A percentile compares a stretch with the other conserved stretches of the same genome.
phyloP scores from a whole-genome alignment of 139 green algal genomes.

The Chlamydomonas sp. region DNA sequence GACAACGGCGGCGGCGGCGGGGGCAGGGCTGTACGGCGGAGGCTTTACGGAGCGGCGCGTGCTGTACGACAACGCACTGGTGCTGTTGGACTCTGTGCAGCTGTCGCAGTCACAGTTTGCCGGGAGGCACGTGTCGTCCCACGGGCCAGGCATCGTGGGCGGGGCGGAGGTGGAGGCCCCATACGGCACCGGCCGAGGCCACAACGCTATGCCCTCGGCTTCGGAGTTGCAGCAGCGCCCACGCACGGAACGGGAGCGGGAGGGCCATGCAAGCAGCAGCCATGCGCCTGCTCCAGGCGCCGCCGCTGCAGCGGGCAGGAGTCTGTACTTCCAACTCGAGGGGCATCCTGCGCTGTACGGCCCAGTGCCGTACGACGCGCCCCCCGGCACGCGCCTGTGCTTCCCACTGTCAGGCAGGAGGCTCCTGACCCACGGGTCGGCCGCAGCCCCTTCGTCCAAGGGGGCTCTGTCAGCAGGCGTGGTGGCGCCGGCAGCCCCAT shows the following conservation, averaged over 20 bases:
- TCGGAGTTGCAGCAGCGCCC: too few species aligned
- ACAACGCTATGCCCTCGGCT: too few species aligned
- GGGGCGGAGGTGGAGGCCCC: too few species aligned
- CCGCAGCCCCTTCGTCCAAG: background rate
- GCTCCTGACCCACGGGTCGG: too few species aligned
- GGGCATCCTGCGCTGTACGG: background rate
- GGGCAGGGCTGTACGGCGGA: background rate
- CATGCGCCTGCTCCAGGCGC: too few species aligned
- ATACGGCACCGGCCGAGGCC: too few species aligned
- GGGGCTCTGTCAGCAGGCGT: background rate
- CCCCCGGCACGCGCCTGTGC: background rate
- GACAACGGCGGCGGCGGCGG: background rate
- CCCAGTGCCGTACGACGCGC: constrained; percentile 1
- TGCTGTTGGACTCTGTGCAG: constrained; percentile 20
- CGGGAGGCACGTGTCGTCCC: constrained; percentile 4
- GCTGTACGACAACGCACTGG: constrained; percentile 10
- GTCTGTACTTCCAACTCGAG: constrained; percentile 8
- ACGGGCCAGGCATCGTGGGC: background rate
- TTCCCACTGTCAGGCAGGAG: constrained; percentile 6
- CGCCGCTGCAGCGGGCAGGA: too few species aligned
- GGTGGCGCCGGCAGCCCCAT: background rate
- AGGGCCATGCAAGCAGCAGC: too few species aligned
- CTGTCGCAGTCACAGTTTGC: constrained; percentile 1
- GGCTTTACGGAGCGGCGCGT: background rate
- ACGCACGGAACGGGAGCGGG: too few species aligned